Conservation (phyloP, 495 filamentous ascomycete genomes). For the Penicillium bovifimosum region DNA sequence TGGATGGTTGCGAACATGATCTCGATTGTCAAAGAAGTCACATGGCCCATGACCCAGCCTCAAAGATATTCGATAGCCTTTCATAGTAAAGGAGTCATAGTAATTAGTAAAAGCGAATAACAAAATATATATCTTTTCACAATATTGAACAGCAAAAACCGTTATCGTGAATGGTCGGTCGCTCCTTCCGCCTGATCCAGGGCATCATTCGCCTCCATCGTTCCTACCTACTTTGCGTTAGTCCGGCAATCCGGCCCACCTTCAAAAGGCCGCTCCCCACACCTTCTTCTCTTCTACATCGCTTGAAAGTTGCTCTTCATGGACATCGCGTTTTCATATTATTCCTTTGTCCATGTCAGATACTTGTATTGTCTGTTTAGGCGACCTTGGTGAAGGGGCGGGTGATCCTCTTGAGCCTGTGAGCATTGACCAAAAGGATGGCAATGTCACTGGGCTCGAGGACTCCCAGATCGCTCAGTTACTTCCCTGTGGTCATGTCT, state of each 20-base stretch:
- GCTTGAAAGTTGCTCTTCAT: slow-evolving; percentile 39
- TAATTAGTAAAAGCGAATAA: neutral
- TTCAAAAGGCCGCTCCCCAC: slow-evolving; percentile 45
- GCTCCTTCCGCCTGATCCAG: neutral
- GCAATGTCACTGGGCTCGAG: slow-evolving; percentile 26
- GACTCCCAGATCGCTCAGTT: slow-evolving; percentile 56
- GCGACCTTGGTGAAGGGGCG: slow-evolving; percentile 67
- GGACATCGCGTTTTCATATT: slow-evolving; percentile 34
- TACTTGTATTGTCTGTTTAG: slow-evolving; percentile 94
- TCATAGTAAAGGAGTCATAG: neutral
- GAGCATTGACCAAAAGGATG: slow-evolving; percentile 40
- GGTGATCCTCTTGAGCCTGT: slow-evolving; percentile 44
- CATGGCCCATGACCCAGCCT: neutral
- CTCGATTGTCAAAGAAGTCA: no score
- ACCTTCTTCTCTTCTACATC: slow-evolving; percentile 23
- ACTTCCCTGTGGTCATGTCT: slow-evolving; percentile 74
- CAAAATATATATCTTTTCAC: neutral
- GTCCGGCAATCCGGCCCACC: slow-evolving; percentile 37
- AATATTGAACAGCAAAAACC: neutral
- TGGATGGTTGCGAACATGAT: neutral
- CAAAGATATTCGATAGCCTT: neutral
- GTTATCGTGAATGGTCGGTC: no score
- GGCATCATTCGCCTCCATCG: slow-evolving; percentile 35
- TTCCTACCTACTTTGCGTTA: slow-evolving; percentile 44
- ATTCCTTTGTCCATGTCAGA: slow-evolving; percentile 66